Evolutionary conservation across 1,139 yeast species (phyloP).

Genomic region (Sugiyamaella neomexicana): DNA sequence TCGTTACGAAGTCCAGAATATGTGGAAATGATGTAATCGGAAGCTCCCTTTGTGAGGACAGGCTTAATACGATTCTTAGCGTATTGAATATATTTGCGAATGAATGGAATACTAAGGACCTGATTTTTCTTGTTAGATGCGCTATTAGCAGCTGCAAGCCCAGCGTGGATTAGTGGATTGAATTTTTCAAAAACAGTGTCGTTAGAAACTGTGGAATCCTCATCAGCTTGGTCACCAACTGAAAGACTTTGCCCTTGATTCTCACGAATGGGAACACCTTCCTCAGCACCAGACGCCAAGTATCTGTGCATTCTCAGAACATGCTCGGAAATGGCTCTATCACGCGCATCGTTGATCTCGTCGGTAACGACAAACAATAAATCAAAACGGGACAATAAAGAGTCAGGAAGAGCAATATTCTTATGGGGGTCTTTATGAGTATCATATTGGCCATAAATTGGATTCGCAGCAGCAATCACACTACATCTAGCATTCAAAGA

Average conservation of each 20-base stretch:
- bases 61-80: conserved; percentile 91
- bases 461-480: conserved; percentile 98
- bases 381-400: conserved; percentile 94
- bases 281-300: conserved; percentile 82
- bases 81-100: conserved; percentile 89
- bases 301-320: conserved; percentile 92
- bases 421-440: conserved; percentile 95
- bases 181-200: conserved; percentile 74
- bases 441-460: conserved; percentile 96
- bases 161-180: conserved; percentile 80
- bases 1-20: conserved; percentile 86
- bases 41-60: conserved; percentile 72
- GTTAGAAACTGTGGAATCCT: conserved; percentile 50
- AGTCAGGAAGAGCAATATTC: conserved; percentile 95
- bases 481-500: conserved; percentile 96
- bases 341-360: conserved; percentile 82
- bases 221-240: conserved; percentile 63
- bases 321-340: conserved; percentile 88
- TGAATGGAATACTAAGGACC: conserved; percentile 76
- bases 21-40: conserved; percentile 75
- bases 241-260: conserved; percentile 66
- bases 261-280: conserved; percentile 94
- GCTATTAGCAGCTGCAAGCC: conserved; percentile 49
- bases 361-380: conserved; percentile 93
- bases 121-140: conserved; percentile 41